phyloP scores from a whole-genome alignment of 345 rosid genomes.

The Toxicodendron radicans region DNA sequence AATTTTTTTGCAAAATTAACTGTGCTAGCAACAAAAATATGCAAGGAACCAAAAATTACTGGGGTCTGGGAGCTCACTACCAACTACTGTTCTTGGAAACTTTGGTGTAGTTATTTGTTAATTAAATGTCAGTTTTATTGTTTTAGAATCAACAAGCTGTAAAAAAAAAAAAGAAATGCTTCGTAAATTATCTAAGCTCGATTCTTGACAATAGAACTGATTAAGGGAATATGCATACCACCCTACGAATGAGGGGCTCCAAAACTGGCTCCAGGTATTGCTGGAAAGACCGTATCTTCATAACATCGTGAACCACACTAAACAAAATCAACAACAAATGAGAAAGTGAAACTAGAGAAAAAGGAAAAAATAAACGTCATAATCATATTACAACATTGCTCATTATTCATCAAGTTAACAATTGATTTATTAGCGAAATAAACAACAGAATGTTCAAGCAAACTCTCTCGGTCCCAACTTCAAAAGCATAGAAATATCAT shows the following conservation, averaged over 20 bases:
- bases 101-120: too few relatives aligned
- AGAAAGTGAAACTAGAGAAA: conserved; percentile 14
- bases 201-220: not conserved
- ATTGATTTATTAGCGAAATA: not conserved
- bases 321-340: conserved; percentile 26
- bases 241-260: conserved; percentile 93
- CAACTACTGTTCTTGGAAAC: not conserved
- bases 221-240: conserved; percentile 51
- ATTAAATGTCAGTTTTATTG: too few relatives aligned
- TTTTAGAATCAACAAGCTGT: not conserved
- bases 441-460: not conserved
- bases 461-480: not conserved
- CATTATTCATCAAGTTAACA: not conserved
- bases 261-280: conserved; percentile 79
- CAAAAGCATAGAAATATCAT: not conserved
- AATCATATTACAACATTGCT: not conserved
- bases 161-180: not conserved
- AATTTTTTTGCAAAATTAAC: not conserved
- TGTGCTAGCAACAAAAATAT: not conserved
- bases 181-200: not conserved
- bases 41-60: not conserved
- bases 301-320: conserved; percentile 94
- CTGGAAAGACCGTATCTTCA: conserved; percentile 70
- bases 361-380: not conserved
- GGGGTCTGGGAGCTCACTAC: conserved; percentile 2